A percentile compares a stretch with the other conserved stretches of the same genome.
Conservation (phyloP, 2,329 filamentous ascomycete genomes). For the Colletotrichum filicis region DNA sequence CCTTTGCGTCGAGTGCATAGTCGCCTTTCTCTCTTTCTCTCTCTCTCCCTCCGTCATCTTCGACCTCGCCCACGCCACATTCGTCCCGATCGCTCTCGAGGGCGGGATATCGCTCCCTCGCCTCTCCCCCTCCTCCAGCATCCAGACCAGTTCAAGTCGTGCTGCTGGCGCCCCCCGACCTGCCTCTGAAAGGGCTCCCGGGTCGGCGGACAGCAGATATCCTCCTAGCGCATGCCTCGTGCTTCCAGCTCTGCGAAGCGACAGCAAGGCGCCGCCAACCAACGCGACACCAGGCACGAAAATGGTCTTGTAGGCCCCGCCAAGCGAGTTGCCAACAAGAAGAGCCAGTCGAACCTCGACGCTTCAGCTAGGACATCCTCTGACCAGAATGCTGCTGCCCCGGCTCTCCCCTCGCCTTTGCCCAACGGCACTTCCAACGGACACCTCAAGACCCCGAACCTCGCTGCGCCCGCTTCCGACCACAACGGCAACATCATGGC, state of each 20-base stretch:
- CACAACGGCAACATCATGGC: constrained; percentile 44
- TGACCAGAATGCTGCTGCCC: constrained; percentile 42
- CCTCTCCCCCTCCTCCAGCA: constrained; percentile 11
- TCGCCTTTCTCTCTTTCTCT: constrained; percentile 11
- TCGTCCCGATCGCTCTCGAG: constrained; percentile 36
- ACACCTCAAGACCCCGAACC: constrained; percentile 33
- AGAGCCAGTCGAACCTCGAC: constrained; percentile 59
- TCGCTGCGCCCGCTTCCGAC: constrained; percentile 38
- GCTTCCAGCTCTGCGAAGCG: constrained; percentile 68
- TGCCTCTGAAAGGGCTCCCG: constrained; percentile 42
- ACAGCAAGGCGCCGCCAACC: constrained; percentile 70
- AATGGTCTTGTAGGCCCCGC: constrained; percentile 80
- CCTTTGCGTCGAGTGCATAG: constrained; percentile 31
- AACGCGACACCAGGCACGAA: constrained; percentile 83
- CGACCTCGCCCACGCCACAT: background rate
- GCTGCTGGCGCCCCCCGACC: constrained; percentile 49
- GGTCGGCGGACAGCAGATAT: constrained; percentile 50
- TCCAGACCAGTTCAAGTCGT: constrained; percentile 36
- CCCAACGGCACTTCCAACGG: constrained; percentile 38
- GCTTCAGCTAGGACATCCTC: constrained; percentile 41
- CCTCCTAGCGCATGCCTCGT: constrained; percentile 68
- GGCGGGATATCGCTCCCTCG: constrained; percentile 11
- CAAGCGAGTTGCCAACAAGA: constrained; percentile 53
- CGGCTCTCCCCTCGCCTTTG: constrained; percentile 38
- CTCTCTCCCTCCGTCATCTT: background rate